These are phyloP conservation scores for Boletus pseudopeckii DNA, from an alignment of 768 basidiomycete species.

Conservation along the genomic window DNA sequence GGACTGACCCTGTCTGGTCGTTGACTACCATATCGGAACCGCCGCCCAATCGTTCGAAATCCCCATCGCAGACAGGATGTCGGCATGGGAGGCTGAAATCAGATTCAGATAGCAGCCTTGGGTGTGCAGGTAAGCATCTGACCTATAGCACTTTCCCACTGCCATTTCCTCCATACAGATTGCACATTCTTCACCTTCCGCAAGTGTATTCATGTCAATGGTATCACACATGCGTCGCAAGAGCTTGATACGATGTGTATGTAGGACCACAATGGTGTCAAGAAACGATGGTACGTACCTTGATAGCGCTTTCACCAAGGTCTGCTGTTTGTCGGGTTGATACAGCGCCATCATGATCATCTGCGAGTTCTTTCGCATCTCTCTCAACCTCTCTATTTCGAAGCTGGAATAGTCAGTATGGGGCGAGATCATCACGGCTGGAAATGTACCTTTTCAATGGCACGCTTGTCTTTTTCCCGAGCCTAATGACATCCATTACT, in stretches of 20 bases:
- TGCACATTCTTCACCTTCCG: conserved; percentile 19
- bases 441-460: conserved; percentile 14
- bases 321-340: conserved; percentile 1
- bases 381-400: conserved; percentile 13
- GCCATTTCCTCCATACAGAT: conserved; percentile 19
- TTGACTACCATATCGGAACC: neutral
- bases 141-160: conserved; percentile 20
- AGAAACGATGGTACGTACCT: conserved; percentile 3
- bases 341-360: neutral
- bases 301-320: conserved; percentile 7
- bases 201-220: conserved; percentile 22
- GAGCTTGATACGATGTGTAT: conserved; percentile 5
- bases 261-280: neutral
- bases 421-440: neutral
- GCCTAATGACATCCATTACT: conserved; percentile 2
- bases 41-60: conserved; percentile 8
- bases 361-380: conserved; percentile 14
- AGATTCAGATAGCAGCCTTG: neutral
- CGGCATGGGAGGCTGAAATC: conserved; percentile 10
- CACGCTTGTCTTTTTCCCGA: conserved; percentile 11
- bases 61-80: conserved; percentile 16
- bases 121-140: neutral
- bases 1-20: conserved; percentile 1
- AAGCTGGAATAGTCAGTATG: conserved; percentile 8
- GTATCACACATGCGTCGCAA: conserved; percentile 15